phyloP scores from a whole-genome alignment of 441 rosid genomes.

The Syzygium malaccense region DNA sequence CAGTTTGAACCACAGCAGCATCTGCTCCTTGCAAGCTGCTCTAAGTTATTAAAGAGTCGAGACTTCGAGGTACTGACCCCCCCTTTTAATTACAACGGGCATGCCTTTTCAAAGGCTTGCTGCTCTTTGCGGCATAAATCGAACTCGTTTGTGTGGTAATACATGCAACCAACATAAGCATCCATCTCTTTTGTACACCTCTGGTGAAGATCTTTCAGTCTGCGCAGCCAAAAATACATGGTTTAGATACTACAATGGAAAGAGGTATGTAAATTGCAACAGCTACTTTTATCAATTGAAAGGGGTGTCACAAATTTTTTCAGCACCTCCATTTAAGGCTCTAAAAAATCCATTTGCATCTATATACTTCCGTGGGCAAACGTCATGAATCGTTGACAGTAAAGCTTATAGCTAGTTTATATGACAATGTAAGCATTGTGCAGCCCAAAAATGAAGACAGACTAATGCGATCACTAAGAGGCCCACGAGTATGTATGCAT shows the following conservation, averaged over 20 bases:
- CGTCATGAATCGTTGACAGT: not conserved
- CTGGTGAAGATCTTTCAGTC: constrained; percentile 91
- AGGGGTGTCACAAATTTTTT: not conserved
- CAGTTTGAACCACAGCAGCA: constrained; percentile 9
- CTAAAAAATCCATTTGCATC: not conserved
- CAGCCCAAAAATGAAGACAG: not conserved
- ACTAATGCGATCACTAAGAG: not conserved
- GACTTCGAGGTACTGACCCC: not conserved
- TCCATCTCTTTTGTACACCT: constrained; percentile 91
- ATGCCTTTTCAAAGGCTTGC: constrained; percentile 80
- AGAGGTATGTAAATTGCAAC: not conserved
- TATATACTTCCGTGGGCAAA: not conserved
- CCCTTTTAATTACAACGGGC: constrained; percentile 64
- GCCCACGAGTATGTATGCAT: not conserved
- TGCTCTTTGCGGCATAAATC: constrained; percentile 98
- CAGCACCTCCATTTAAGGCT: not conserved
- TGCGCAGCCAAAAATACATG: constrained; percentile 23
- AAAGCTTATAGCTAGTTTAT: not conserved
- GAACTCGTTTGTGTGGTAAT: constrained; percentile 87
- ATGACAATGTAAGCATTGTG: not conserved
- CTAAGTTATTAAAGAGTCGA: constrained; percentile 26
- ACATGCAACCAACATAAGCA: constrained; percentile 88
- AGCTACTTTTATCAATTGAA: not conserved
- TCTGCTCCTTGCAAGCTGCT: constrained; percentile 28
- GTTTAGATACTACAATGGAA: not conserved